Conservation (phyloP, 805 yeast genomes). For the Candida qinlingensis region DNA sequence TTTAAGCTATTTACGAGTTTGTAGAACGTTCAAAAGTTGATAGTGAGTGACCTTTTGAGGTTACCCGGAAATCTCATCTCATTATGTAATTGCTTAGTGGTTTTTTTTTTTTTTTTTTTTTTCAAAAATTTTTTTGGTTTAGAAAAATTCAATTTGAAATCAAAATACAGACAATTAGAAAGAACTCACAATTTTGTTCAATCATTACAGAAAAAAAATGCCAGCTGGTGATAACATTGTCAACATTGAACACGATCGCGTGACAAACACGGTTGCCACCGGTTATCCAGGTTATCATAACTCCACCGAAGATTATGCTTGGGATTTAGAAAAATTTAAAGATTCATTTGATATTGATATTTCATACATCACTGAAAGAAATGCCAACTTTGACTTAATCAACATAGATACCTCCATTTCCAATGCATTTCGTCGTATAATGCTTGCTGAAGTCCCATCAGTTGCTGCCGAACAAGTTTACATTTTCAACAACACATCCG, state of each 20-base stretch:
- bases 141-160: neutral
- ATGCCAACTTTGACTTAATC: conserved; percentile 80
- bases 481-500: conserved; percentile 90
- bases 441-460: conserved; percentile 95
- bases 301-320: conserved; percentile 57
- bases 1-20: no score
- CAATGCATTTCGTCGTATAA: conserved; percentile 93
- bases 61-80: no score
- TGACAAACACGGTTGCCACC: conserved; percentile 80
- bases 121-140: no score
- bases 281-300: conserved; percentile 86
- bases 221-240: conserved; percentile 50
- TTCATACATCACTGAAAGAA: conserved; percentile 57
- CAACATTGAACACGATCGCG: conserved; percentile 86
- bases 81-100: no score
- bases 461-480: conserved; percentile 93
- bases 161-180: neutral
- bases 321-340: conserved; percentile 83
- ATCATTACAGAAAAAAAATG: neutral
- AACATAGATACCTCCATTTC: conserved; percentile 89
- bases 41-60: no score
- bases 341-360: conserved; percentile 61
- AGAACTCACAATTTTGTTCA: neutral
- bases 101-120: no score
- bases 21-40: no score